A percentile compares a stretch with the other conserved stretches of the same genome.
phyloP scores from a whole-genome alignment of 176 grass and related monocot species.

The Avena sativa region DNA sequence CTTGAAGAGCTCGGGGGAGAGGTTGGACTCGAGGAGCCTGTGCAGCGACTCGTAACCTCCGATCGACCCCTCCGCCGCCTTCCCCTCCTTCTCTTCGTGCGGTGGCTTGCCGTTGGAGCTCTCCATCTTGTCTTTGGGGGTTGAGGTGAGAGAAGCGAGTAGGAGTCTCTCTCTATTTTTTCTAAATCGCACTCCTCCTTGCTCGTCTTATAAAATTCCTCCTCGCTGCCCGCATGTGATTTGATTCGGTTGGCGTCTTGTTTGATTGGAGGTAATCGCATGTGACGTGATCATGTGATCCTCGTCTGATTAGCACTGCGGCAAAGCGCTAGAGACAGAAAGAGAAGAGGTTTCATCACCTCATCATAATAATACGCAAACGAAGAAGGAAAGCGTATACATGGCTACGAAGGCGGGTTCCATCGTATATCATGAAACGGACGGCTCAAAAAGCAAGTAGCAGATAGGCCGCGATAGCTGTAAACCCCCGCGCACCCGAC shows the following conservation, averaged over 20 bases:
- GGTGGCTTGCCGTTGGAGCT: constrained; percentile 43
- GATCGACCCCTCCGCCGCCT: constrained; percentile 61
- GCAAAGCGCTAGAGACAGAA: background rate
- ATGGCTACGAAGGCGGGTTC: background rate
- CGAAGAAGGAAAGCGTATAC: rapidly evolving
- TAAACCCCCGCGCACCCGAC: background rate
- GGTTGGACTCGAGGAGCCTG: constrained; percentile 82
- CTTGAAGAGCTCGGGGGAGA: constrained; percentile 86
- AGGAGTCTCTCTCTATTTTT: constrained; percentile 3
- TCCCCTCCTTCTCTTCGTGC: constrained; percentile 18
- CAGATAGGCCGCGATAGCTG: constrained; percentile 44
- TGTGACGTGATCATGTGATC: constrained; percentile 15
- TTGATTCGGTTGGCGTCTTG: constrained; percentile 33
- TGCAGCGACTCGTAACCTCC: constrained; percentile 87
- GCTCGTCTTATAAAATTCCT: background rate
- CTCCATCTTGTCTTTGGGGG: constrained; percentile 27
- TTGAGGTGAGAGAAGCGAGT: background rate
- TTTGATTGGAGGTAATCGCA: background rate
- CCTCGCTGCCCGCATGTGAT: background rate
- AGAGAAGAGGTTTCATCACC: background rate
- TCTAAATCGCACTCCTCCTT: background rate
- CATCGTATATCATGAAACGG: constrained; percentile 15
- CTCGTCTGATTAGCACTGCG: background rate
- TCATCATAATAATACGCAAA: background rate
- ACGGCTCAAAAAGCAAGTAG: constrained; percentile 37